Conservation (phyloP, 768 basidiomycete species). For the Collybia sp. region DNA sequence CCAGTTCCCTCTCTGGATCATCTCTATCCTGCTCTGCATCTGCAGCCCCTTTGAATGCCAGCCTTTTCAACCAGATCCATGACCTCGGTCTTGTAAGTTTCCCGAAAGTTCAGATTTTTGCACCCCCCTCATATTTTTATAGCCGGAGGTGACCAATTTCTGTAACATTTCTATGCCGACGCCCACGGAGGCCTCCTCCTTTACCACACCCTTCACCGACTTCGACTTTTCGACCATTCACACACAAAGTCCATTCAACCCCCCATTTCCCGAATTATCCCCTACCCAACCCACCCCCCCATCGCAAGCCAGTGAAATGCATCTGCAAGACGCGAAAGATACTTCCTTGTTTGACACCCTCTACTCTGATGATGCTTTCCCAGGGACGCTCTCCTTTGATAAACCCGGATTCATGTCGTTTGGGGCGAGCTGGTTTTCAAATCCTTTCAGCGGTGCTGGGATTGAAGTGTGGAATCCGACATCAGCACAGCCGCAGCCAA, state of each 20-base stretch:
- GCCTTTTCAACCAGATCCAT: constrained; percentile 13
- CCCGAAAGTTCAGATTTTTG: background rate
- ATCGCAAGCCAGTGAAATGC: background rate
- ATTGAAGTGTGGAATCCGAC: no score
- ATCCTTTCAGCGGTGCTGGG: background rate
- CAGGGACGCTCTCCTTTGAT: background rate
- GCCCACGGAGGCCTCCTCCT: background rate
- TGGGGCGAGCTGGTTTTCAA: background rate
- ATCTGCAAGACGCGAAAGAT: background rate
- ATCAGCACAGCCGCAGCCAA: no score
- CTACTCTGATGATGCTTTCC: background rate
- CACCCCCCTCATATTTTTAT: background rate
- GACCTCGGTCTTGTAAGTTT: constrained; percentile 23
- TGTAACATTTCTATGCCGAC: constrained; percentile 3
- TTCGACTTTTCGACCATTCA: constrained; percentile 3
- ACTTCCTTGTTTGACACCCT: background rate
- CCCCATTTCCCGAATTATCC: constrained; percentile 1
- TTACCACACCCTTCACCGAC: background rate
- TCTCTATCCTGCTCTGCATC: constrained; percentile 16
- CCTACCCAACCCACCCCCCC: background rate
- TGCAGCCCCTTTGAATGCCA: constrained; percentile 13
- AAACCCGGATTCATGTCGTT: background rate
- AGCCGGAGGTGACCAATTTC: constrained; percentile 13
- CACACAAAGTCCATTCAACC: constrained; percentile 7
- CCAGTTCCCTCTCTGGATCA: constrained; percentile 7